Evolutionary conservation across 1,284 basidiomycete genomes (phyloP).

Genomic region (Ustilago crameri): DNA sequence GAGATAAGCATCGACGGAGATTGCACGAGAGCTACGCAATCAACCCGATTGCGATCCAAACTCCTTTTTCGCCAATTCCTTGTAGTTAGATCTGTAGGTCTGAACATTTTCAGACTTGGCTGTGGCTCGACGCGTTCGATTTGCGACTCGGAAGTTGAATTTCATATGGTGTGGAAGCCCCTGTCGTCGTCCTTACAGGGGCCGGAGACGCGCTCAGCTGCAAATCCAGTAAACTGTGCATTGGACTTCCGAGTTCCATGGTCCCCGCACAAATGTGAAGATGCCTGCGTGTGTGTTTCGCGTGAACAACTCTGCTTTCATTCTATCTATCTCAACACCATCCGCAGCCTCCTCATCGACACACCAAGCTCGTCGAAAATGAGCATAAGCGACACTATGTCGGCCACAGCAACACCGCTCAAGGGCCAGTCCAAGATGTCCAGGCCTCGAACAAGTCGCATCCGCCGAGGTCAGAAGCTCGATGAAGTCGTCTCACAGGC

Average conservation of each 20-base stretch:
- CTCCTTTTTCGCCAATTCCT: no score
- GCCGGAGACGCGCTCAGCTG: no score
- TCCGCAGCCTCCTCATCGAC: constrained; percentile 4
- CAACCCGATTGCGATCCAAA: no score
- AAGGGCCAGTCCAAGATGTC: constrained; percentile 8
- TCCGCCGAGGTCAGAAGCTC: constrained; percentile 52
- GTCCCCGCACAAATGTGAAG: no score
- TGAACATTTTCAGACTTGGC: no score
- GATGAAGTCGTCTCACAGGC: constrained; percentile 38
- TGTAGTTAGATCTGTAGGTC: no score
- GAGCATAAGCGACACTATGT: constrained; percentile 35
- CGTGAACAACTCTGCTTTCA: not conserved
- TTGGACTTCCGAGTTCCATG: not conserved
- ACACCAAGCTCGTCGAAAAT: constrained; percentile 3
- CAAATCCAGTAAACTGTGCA: not conserved
- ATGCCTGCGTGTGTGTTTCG: no score
- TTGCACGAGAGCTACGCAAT: constrained; percentile 1
- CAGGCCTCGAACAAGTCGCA: constrained; percentile 26
- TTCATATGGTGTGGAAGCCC: no score
- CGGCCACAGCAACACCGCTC: constrained; percentile 7
- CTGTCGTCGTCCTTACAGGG: no score
- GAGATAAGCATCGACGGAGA: constrained; percentile 30
- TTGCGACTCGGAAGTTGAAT: no score
- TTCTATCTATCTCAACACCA: not conserved
- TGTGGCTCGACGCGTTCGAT: no score